Conservation (phyloP, 805 yeast species). For the Pichia cephalocereana region DNA sequence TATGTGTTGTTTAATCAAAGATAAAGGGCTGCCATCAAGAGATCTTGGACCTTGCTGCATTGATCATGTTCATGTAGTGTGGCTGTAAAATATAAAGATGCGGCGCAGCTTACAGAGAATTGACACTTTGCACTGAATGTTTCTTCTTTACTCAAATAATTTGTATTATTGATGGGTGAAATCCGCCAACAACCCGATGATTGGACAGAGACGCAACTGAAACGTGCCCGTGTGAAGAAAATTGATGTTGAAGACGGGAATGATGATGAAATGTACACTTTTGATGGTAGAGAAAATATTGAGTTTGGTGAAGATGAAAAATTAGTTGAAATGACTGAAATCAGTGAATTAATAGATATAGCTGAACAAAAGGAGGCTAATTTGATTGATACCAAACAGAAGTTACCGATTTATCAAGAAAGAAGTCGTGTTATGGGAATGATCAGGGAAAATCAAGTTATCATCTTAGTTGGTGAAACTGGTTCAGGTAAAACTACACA, state of each 20-base stretch:
- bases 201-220: conserved; percentile 49
- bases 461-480: conserved; percentile 88
- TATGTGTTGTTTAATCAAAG: too few species aligned
- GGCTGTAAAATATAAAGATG: too few species aligned
- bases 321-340: conserved; percentile 17
- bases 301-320: conserved; percentile 53
- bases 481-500: conserved; percentile 97
- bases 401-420: conserved; percentile 68
- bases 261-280: conserved; percentile 8
- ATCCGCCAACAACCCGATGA: conserved; percentile 5
- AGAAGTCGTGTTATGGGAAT: conserved; percentile 52
- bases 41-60: too few species aligned
- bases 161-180: background rate
- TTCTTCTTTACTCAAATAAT: too few species aligned
- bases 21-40: too few species aligned
- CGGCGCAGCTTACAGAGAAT: too few species aligned
- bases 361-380: conserved; percentile 46
- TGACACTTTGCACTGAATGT: too few species aligned
- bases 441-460: conserved; percentile 55
- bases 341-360: conserved; percentile 31
- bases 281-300: conserved; percentile 37
- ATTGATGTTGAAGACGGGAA: conserved; percentile 4
- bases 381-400: conserved; percentile 45
- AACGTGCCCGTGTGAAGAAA: conserved; percentile 28
- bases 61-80: too few species aligned